A percentile compares a stretch with the other conserved stretches of the same genome.
Evolutionary conservation across 805 yeast species (phyloP).

Genomic region (Cyberlindnera bimundalis): DNA sequence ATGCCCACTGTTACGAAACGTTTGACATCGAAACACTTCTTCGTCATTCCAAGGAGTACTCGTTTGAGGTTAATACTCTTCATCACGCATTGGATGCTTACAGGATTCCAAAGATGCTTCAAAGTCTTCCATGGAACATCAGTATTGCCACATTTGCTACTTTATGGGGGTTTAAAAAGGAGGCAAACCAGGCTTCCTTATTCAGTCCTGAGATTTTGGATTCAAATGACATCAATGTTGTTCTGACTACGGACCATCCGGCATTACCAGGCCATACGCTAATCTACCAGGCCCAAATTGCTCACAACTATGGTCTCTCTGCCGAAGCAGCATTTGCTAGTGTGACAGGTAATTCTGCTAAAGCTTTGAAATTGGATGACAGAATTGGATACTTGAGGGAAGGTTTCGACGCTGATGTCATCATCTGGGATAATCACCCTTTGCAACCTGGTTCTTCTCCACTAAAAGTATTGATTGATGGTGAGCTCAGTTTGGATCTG

Average conservation of each 20-base stretch:
- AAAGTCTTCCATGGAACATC: conserved; percentile 9
- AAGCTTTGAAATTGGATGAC: conserved; percentile 7
- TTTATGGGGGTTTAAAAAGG: conserved; percentile 11
- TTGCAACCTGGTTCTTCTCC: conserved; percentile 8
- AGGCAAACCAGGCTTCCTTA: conserved; percentile 9
- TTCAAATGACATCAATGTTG: conserved; percentile 6
- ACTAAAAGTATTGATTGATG: conserved; percentile 9
- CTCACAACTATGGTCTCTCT: conserved; percentile 11
- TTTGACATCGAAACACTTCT: conserved; percentile 10
- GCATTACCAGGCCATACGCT: conserved; percentile 10
- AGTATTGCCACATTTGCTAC: conserved; percentile 11
- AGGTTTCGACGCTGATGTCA: conserved; percentile 10
- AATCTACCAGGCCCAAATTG: conserved; percentile 9
- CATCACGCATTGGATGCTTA: conserved; percentile 11
- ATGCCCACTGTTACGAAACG: conserved; percentile 12
- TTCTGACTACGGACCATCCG: conserved; percentile 12
- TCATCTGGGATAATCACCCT: conserved; percentile 10
- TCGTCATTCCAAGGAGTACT: conserved; percentile 9
- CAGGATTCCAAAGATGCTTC: conserved; percentile 6
- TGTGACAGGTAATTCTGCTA: conserved; percentile 9
- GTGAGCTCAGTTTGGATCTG: conserved; percentile 5
- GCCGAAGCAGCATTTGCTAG: conserved; percentile 8
- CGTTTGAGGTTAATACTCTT: conserved; percentile 7
- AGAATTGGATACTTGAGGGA: conserved; percentile 8
- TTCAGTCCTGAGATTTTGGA: conserved; percentile 9